A percentile compares a stretch with the other conserved stretches of the same genome.
These are phyloP conservation scores for Petrea volubilis DNA, from an alignment of 257 asterid species.

Conservation along the genomic window DNA sequence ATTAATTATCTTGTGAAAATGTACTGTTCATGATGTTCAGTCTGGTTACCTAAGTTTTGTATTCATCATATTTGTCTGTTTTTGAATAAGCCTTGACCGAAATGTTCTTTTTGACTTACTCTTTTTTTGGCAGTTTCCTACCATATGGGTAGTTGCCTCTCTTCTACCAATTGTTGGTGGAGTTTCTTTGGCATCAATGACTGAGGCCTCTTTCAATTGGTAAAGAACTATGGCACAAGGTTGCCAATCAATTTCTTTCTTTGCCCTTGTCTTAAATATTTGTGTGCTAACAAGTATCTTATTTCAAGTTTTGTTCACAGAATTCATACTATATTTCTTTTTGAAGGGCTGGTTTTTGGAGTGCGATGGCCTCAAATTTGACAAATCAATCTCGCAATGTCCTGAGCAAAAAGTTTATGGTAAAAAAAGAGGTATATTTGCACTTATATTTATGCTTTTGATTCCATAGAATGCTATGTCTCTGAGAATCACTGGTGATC, in stretches of 20 bases:
- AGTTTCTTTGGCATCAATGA: constrained; percentile 86
- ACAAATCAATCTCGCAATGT: constrained; percentile 95
- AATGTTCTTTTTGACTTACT: background rate
- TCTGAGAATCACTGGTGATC: background rate
- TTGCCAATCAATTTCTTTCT: background rate
- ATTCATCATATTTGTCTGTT: background rate
- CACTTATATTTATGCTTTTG: background rate
- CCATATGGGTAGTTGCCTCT: constrained; percentile 85
- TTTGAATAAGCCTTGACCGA: background rate
- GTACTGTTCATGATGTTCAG: background rate
- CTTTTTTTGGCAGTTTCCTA: constrained; percentile 51
- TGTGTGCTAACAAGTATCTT: background rate
- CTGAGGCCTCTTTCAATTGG: constrained; percentile 94
- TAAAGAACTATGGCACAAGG: constrained; percentile 29
- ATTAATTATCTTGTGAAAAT: background rate
- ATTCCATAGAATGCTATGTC: background rate
- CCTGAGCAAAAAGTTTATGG: constrained; percentile 94
- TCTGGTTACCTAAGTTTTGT: background rate
- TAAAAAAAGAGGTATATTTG: constrained; percentile 78
- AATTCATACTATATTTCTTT: constrained; percentile 18
- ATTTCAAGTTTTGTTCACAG: constrained; percentile 16
- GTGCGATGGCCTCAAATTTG: constrained; percentile 98
- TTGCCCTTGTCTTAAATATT: constrained; percentile 16
- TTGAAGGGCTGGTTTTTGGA: constrained; percentile 92
- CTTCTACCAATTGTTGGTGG: constrained; percentile 94